A percentile compares a stretch with the other conserved stretches of the same genome.
Conservation (phyloP, 345 rosid genomes). For the Eucalyptus cloeziana region DNA sequence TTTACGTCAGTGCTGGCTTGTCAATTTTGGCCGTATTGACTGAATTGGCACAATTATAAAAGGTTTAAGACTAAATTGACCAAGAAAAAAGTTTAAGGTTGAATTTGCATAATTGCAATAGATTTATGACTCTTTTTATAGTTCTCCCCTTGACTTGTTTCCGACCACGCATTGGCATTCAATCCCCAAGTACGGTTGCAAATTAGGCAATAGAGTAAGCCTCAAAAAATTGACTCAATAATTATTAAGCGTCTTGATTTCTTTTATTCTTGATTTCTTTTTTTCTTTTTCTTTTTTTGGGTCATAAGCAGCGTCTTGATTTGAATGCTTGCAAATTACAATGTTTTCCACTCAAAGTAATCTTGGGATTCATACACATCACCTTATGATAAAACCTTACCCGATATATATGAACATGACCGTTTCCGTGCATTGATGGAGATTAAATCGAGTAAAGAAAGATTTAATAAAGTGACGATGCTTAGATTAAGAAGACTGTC, state of each 20-base stretch:
- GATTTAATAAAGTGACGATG: neutral
- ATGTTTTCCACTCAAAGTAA: neutral
- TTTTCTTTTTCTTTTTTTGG: too few species aligned
- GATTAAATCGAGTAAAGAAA: neutral
- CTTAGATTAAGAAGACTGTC: neutral
- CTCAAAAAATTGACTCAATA: neutral
- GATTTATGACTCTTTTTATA: too few species aligned
- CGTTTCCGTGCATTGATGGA: neutral
- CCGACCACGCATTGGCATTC: too few species aligned
- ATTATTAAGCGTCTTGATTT: neutral
- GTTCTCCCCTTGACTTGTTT: too few species aligned
- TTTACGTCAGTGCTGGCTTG: rapidly evolving
- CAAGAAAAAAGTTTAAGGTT: too few species aligned
- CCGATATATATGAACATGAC: too few species aligned
- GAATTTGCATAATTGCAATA: too few species aligned
- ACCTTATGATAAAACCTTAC: neutral
- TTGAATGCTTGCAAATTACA: neutral
- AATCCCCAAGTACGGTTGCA: neutral
- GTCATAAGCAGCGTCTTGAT: neutral
- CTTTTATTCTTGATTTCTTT: too few species aligned
- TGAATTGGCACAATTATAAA: too few species aligned
- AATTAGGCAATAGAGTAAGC: neutral
- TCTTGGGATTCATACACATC: neutral
- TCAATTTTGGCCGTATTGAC: rapidly evolving
- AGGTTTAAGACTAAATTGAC: too few species aligned